Evolutionary conservation across 2,329 filamentous ascomycete species (phyloP), one percentile per base, ranked within the genome.

Genomic region (Stemphylium beticola): DNA sequence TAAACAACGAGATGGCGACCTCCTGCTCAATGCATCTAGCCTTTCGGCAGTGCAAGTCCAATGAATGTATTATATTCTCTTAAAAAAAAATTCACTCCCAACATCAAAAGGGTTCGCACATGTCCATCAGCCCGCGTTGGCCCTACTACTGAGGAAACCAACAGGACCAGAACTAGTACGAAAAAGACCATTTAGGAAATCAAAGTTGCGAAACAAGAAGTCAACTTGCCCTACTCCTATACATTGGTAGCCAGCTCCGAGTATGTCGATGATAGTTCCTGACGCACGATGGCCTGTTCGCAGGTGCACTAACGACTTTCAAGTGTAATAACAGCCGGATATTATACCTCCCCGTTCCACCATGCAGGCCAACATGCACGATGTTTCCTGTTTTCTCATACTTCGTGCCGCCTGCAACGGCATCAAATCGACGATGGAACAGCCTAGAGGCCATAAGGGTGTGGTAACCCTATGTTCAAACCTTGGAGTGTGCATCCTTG

Each of bases 281-380:
- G 41, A 34, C 29, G 33, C 33, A 36, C 31, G 15, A n/a, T 32
- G 12, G 41, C 29, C 41, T 20, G 29, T 40, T 31, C 24, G 24
- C 32, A 43, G 29, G n/a, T 42, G 12, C 44, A 48, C 51, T 39
- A 37, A 45, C 33, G 41, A 39, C 14, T 33, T 36, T 18, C 45
- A 22, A 44, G 29, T 49, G 51, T 54, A 50, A 57, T 55, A 57
- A 45, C 55, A 57, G 26, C 34, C 46, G 46, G 33, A 46, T 53
- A 24, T 39, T 54, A 51, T 55, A 51, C 26, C 14, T 22, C 36
- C 20, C 14, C 40, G 10, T 38, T 29, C 40, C 40, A 22, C 29
- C 33, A 47, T 50, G 42, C 40, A n/a, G 46, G n/a, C 22, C 51
- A n/a, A 50, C 31, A 45, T 50, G 15, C 45, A 49, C 46, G 36